Percentiles rank a stretch among this genome's conserved stretches.
These are phyloP conservation scores for Clavispora fructus DNA, from an alignment of 805 yeast genomes.

Conservation along the genomic window DNA sequence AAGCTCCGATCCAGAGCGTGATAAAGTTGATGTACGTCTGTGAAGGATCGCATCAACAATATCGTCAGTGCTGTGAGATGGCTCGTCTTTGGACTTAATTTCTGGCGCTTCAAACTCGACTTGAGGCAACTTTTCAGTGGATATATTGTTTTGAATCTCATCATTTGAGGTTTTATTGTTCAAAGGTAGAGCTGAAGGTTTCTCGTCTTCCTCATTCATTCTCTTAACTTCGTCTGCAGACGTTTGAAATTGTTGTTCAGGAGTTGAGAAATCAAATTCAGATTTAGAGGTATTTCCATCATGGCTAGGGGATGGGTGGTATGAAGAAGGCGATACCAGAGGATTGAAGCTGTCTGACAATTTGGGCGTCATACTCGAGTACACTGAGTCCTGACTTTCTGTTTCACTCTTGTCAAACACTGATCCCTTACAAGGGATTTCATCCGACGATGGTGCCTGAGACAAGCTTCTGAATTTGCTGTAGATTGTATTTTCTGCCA, in stretches of 20 bases:
- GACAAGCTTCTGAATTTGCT: slow-evolving; percentile 25
- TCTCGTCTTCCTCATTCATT: too few relatives aligned
- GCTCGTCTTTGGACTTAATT: not conserved
- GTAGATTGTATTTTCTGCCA: slow-evolving; percentile 34
- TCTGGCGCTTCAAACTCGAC: not conserved
- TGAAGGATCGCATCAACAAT: not conserved
- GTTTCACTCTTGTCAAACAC: not conserved
- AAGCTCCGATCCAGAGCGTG: slow-evolving; percentile 13
- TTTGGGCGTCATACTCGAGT: slow-evolving; percentile 2
- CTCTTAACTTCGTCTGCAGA: too few relatives aligned
- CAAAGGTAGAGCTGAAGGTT: not conserved
- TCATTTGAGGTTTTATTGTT: not conserved
- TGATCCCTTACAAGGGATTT: not conserved
- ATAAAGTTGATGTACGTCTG: slow-evolving; percentile 3
- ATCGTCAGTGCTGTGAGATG: not conserved
- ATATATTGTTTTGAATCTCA: not conserved
- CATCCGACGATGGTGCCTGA: not conserved
- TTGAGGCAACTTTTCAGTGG: not conserved
- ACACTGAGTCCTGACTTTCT: slow-evolving; percentile 3
- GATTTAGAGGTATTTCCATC: not conserved
- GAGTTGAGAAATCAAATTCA: not conserved
- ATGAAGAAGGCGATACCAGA: slow-evolving; percentile 1
- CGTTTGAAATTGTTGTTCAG: too few relatives aligned
- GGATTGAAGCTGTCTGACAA: not conserved
- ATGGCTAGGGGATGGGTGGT: not conserved